These are phyloP conservation scores for Heliamphora pulchella DNA, from an alignment of 179 eudicot species.

Conservation along the genomic window DNA sequence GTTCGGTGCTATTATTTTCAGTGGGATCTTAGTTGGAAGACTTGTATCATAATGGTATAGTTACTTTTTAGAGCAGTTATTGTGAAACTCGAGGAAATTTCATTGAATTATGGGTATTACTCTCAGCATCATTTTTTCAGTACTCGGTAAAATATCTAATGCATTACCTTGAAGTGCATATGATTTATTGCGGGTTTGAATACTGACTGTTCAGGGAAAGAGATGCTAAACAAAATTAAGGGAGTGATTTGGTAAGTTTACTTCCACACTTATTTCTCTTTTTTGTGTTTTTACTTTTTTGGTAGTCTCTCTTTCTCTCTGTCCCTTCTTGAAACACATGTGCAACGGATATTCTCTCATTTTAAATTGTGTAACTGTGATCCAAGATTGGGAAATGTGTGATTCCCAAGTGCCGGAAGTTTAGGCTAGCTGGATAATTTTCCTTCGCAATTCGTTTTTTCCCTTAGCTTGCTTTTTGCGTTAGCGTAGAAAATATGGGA, in stretches of 20 bases:
- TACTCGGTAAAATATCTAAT: neutral
- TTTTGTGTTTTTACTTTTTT: neutral
- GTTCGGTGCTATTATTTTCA: constrained; percentile 77
- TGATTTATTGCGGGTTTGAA: neutral
- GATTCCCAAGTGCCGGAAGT: neutral
- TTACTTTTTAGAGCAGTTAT: neutral
- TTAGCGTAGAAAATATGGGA: too few species aligned
- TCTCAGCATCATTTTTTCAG: neutral
- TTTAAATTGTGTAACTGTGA: neutral
- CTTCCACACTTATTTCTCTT: too few species aligned
- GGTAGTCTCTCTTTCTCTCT: too few species aligned
- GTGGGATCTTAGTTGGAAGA: constrained; percentile 69
- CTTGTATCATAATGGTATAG: constrained; percentile 31
- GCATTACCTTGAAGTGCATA: neutral
- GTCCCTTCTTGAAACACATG: neutral
- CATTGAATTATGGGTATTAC: neutral
- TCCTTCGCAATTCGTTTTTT: too few species aligned
- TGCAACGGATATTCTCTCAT: neutral
- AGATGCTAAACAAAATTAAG: neutral
- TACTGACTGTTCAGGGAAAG: neutral
- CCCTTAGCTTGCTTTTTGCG: too few species aligned
- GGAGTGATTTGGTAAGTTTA: neutral
- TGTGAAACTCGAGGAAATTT: neutral
- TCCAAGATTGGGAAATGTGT: neutral
- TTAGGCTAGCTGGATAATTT: neutral